Conservation (phyloP, 1,284 basidiomycete species). For the Fomitopsis schrenkii region DNA sequence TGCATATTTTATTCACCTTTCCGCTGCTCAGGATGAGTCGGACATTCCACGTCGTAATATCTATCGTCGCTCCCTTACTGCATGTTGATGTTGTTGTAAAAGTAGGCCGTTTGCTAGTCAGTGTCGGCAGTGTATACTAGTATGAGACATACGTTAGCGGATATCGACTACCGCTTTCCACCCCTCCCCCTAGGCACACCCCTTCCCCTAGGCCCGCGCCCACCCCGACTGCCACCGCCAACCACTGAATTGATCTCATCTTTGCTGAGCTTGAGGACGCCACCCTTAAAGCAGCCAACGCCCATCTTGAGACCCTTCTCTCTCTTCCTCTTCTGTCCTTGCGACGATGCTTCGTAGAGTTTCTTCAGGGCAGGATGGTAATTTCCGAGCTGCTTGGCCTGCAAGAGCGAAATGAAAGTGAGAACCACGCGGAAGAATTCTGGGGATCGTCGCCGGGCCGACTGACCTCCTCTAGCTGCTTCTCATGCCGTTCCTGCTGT, state of each 20-base stretch:
- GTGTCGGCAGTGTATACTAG: neutral
- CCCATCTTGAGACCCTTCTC: slow-evolving; percentile 69
- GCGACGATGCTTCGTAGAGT: slow-evolving; percentile 46
- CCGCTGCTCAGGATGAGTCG: neutral
- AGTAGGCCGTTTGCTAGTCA: neutral
- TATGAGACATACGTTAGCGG: neutral
- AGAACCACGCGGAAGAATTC: neutral
- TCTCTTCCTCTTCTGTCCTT: slow-evolving; percentile 39
- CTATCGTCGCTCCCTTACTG: neutral
- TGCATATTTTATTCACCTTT: neutral
- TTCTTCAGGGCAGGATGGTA: slow-evolving; percentile 75
- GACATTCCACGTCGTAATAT: neutral
- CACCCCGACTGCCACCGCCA: slow-evolving; percentile 19
- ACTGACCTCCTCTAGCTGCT: slow-evolving; percentile 61
- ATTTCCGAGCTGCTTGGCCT: slow-evolving; percentile 77
- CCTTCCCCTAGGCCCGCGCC: slow-evolving; percentile 9
- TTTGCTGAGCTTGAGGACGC: slow-evolving; percentile 57
- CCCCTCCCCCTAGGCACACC: slow-evolving; percentile 9
- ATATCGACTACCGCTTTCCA: slow-evolving; percentile 11
- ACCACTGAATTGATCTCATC: slow-evolving; percentile 51
- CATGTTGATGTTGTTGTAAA: neutral
- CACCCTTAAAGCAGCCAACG: slow-evolving; percentile 68
- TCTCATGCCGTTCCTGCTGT: slow-evolving; percentile 48
- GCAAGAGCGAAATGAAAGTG: slow-evolving; percentile 20
- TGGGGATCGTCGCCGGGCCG: neutral